Evolutionary conservation across 192 early-diverging fungal species (phyloP), one percentile per base, ranked within the genome.

Genomic region (Pilaira anomala): DNA sequence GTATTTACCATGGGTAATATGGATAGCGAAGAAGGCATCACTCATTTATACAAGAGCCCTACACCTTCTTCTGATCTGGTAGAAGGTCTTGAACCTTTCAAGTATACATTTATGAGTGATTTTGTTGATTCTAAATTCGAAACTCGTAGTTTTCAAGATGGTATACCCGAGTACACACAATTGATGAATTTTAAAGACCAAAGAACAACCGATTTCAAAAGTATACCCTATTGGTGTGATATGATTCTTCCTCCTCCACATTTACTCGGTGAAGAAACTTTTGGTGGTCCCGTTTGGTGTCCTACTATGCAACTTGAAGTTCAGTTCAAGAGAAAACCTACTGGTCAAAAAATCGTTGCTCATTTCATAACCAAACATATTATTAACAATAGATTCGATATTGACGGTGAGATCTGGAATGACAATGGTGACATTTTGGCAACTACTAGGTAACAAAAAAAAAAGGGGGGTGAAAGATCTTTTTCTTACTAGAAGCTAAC

Each of bases 281-380:
- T 56, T 6, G 72, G 56, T 36, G 62, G 62, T 7, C 48, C 36
- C 1, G 26, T 68, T 8, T 74, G 66, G 67, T 62, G 44, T 18
- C 55, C 62, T 2, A 74, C 72, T 7, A 74, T 74, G 72, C 72
- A 74, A 24, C 40, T 74, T 57, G 72, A 74, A 39, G 44, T 74
- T 18, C 48, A 60, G 14, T 74, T 74, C 42, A 74, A 74, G 24
- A 26, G 39, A 3, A 46, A 51, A 14, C 63, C 63, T 11, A 60
- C 42, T 14, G 65, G 62, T 6, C 49, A 55, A 36, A 57, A 69
- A 25, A 39, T 75, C 16, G 40, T 66, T 7, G 59, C 36, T 25
- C 48, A 65, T 41, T 75, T 70, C 39, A 51, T 61, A 14, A 49
- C 65, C 1, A 62, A 40, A 3, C 56, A 69, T 63, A 70, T 66